Base-by-base conservation (phyloP, 345 rosid species). In the Turnera subulata region DNA sequence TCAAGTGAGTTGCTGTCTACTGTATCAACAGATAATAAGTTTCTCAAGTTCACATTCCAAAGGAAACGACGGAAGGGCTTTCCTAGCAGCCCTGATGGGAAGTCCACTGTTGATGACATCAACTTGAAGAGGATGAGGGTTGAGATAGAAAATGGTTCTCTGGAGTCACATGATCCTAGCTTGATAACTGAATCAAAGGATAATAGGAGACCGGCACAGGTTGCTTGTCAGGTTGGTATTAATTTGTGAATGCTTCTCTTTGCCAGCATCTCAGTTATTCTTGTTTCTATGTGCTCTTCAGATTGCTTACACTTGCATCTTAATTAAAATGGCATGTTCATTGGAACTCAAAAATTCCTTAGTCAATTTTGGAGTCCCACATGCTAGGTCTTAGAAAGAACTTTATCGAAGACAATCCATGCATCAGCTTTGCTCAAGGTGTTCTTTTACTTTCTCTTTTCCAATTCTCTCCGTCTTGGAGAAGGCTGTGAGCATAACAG, bases 21-120 rank as follows among this genome's bases (percentile, higher is more conserved):
- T 58, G 67, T 71, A 64, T 59, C 70, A 22, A 46, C 23, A 32
- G 62, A 77, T 53, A 79, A 62, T 50, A 80, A 77, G 65, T 69
- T 78, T 66, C 74, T 87, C 26, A 84, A 80, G 78, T 80, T 81
- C 78, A 90, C 95, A 18, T 90, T 90, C 77, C 67, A 70, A 65
- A 87, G 97, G 73, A 87, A 86, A 72, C 75, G 90, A 59, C 86
- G 77, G 79, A 84, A 64, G 85, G 89, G 80, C 56, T 64, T 61
- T 63, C 53, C 64, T 64, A 75, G 69, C 77, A 79, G 77, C 61
- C 62, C 73, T 40, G 87, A 84, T 53, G 78, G 81, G 35, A 74
- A 67, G 55, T 76, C 81, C 22, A 53, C 67, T 6, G 14, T 69
- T 42, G 82, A 76, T 20, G 69, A 77, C 57, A 55, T 47, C 29